Base-by-base conservation (phyloP, 2,329 filamentous ascomycete species). In the Aspergillus sp. region DNA sequence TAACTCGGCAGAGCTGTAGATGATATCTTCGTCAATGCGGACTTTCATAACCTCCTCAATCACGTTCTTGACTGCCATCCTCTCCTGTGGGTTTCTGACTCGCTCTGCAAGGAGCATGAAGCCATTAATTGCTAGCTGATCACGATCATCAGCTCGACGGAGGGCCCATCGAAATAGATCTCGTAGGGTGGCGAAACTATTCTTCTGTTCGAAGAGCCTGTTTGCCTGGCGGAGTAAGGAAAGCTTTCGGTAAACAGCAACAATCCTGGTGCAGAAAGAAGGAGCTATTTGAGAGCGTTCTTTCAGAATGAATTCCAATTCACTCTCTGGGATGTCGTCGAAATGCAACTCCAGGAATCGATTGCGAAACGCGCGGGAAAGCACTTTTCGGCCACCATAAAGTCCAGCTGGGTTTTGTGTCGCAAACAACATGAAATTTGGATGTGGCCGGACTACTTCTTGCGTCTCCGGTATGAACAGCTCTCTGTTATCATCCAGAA, bases 311-410 rank as follows among this genome's bases (percentile, higher is more conserved):
- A 86, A 89, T 64, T 96, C 91, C 42, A 99, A 76, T 67, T 99
- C 95, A 58, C 91, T 87, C 67, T 97, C 91, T 0, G 94, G 94
- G 20, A 99, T 99, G 65, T 99, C 95, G 62, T 97, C 94, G 64
- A 96, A 97, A 71, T 99, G 94, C 4, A 99, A 78, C 71, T 99
- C 94, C 3, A 99, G 81, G 64, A 99, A 99, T 64, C 94, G 85
- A 70, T 99, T 99, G 50, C 95, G 86, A 73, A 99, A 99, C 1
- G 94, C 94, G 40, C 95, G 84, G 1, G 94, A 97, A 6, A 99
- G 79, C 0, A 90, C 86, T 68, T 99, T 99, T 62, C 94, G 84
- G 14, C 94, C 94, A 53, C 95, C 95, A 64, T 99, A 99, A 1
- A 99, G 76, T 32, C 94, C 94, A 19, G 95, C 88, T 0, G 94